Conservation (phyloP, 2,329 filamentous ascomycete species). For the Hypoxylon sp. region DNA sequence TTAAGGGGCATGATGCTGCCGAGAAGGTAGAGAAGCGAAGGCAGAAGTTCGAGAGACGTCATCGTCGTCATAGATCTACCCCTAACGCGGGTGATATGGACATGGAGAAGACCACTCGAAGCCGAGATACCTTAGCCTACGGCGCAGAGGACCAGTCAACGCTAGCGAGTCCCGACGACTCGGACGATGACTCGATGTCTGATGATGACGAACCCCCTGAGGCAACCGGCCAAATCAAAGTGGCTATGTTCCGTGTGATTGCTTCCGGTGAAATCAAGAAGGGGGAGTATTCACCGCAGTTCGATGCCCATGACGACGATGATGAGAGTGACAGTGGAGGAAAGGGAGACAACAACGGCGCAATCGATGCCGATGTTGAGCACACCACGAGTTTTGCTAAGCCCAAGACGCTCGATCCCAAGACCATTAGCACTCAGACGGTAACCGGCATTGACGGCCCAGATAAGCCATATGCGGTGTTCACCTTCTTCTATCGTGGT, state of each 20-base stretch:
- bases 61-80: slow-evolving; percentile 70
- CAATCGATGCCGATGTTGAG: slow-evolving; percentile 85
- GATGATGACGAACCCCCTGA: slow-evolving; percentile 88
- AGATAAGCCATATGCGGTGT: slow-evolving; percentile 94
- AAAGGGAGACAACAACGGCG: slow-evolving; percentile 66
- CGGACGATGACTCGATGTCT: slow-evolving; percentile 79
- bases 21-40: slow-evolving; percentile 91
- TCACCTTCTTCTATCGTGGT: slow-evolving; percentile 97
- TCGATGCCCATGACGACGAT: slow-evolving; percentile 95
- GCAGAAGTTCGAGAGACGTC: slow-evolving; percentile 79
- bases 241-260: slow-evolving; percentile 93
- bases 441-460: slow-evolving; percentile 98
- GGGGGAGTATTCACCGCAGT: slow-evolving; percentile 97
- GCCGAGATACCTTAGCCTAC: slow-evolving; percentile 78
- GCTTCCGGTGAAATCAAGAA: slow-evolving; percentile 98
- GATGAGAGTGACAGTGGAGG: slow-evolving; percentile 70
- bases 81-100: slow-evolving; percentile 56
- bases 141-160: slow-evolving; percentile 81
- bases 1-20: slow-evolving; percentile 92
- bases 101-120: slow-evolving; percentile 58
- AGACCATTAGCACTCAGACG: slow-evolving; percentile 97
- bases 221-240: slow-evolving; percentile 97
- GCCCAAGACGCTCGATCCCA: slow-evolving; percentile 94
- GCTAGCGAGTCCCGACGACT: slow-evolving; percentile 77
- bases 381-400: slow-evolving; percentile 98